Percentiles rank a stretch among this genome's conserved stretches.
These are phyloP conservation scores for Penicillium palitans DNA, from an alignment of 2,329 filamentous ascomycete species.

Conservation along the genomic window DNA sequence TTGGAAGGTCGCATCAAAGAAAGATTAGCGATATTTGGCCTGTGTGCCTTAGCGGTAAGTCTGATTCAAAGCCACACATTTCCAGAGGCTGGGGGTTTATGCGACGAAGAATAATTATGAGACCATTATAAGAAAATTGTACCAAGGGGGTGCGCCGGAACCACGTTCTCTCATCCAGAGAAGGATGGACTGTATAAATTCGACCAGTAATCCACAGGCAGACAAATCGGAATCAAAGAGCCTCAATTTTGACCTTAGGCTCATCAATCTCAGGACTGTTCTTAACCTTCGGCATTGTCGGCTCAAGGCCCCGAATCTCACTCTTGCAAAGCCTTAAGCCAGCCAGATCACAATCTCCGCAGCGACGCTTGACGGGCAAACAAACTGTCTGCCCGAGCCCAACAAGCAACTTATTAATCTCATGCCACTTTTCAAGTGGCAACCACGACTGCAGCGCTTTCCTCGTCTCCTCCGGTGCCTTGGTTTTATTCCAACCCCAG, in stretches of 20 bases:
- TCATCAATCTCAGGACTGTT: conserved; percentile 19
- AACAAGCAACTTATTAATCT: conserved; percentile 87
- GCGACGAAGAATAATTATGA: background rate
- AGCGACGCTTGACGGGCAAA: conserved; percentile 73
- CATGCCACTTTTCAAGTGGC: conserved; percentile 80
- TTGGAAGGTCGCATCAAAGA: background rate
- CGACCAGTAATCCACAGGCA: background rate
- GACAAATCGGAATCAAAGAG: background rate
- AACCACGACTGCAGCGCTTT: conserved; percentile 76
- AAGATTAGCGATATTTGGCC: background rate
- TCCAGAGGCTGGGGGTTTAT: background rate
- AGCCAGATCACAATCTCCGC: conserved; percentile 82
- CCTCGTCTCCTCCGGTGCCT: conserved; percentile 79
- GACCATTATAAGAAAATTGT: background rate
- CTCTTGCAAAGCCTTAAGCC: conserved; percentile 72
- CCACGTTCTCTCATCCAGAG: background rate
- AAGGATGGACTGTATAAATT: background rate
- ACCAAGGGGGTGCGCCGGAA: too few species aligned
- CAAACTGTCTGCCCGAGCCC: conserved; percentile 87
- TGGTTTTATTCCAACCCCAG: conserved; percentile 86
- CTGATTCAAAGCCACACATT: background rate
- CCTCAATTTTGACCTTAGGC: conserved; percentile 30
- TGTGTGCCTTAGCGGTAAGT: too few species aligned
- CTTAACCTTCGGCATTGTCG: conserved; percentile 52
- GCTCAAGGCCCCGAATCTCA: conserved; percentile 65